Percentiles rank a stretch among this genome's conserved stretches.
phyloP scores from a whole-genome alignment of 139 green algal genomes.

The Bryopsis sp. region DNA sequence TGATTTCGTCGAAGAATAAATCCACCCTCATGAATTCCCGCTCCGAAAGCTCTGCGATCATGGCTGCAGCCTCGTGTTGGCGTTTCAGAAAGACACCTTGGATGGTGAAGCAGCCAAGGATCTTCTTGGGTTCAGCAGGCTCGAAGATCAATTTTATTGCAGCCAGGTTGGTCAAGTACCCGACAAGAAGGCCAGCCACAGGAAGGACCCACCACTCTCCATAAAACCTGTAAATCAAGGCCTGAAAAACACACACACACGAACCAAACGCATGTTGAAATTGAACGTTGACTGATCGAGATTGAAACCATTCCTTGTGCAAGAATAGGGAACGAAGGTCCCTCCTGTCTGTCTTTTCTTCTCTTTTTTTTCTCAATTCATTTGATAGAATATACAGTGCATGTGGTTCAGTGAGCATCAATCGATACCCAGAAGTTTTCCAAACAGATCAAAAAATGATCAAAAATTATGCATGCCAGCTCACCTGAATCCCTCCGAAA shows the following conservation, averaged over 20 bases:
- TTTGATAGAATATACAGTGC: too few species aligned
- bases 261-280: too few species aligned
- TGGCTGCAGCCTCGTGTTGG: constrained; percentile 27
- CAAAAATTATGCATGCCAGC: not conserved
- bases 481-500: constrained; percentile 30
- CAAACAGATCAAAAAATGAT: not conserved
- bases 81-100: constrained; percentile 39
- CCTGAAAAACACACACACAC: constrained; percentile 21
- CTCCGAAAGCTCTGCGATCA: constrained; percentile 24
- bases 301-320: too few species aligned
- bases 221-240: constrained; percentile 30
- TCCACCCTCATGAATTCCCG: constrained; percentile 24
- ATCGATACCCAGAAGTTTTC: too few species aligned
- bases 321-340: too few species aligned
- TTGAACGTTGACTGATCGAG: too few species aligned
- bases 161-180: constrained; percentile 36
- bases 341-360: too few species aligned
- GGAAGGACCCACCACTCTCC: constrained; percentile 32
- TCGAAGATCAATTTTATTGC: constrained; percentile 39
- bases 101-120: constrained; percentile 20
- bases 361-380: too few species aligned
- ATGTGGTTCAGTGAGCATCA: too few species aligned
- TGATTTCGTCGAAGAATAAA: constrained; percentile 7
- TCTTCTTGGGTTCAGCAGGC: constrained; percentile 25
- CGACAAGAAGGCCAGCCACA: constrained; percentile 32